A percentile compares a stretch with the other conserved stretches of the same genome.
Conservation (phyloP, 140 eudicot species). For the Stevia rebaudiana region DNA sequence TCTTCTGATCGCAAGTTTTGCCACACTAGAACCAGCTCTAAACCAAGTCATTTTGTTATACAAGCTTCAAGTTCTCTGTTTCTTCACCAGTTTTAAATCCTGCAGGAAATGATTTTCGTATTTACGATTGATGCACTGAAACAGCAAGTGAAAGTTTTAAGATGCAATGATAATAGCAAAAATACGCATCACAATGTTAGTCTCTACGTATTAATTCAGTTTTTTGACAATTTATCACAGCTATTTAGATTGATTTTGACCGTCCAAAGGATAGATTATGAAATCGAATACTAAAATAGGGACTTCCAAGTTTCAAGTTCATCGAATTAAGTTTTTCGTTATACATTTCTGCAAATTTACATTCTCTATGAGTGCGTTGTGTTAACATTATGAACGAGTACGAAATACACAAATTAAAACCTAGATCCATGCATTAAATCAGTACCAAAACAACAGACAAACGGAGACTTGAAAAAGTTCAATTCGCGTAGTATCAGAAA, state of each 20-base stretch:
- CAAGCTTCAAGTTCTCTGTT: slow-evolving; percentile 3
- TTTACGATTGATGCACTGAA: background rate
- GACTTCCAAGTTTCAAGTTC: background rate
- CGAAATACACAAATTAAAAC: background rate
- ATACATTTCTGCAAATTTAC: background rate
- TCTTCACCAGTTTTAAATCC: slow-evolving; percentile 15
- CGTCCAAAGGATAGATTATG: no score
- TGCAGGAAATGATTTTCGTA: background rate
- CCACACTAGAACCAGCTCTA: slow-evolving; percentile 72
- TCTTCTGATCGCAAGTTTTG: slow-evolving; percentile 60
- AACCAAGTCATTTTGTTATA: slow-evolving; percentile 59
- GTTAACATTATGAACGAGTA: background rate
- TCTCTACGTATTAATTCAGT: background rate
- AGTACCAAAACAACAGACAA: background rate
- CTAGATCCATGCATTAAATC: slow-evolving; percentile 2
- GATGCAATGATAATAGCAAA: background rate
- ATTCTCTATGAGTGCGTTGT: background rate
- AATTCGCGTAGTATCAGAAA: background rate
- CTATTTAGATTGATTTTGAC: background rate
- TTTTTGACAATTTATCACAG: background rate
- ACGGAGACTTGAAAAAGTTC: background rate
- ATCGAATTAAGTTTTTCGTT: no score
- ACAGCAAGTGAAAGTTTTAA: background rate
- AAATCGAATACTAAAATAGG: no score
- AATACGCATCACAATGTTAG: background rate